Percentiles rank a stretch among this genome's conserved stretches.
phyloP scores from a whole-genome alignment of 768 basidiomycete species.

The Naganishia randhawae region DNA sequence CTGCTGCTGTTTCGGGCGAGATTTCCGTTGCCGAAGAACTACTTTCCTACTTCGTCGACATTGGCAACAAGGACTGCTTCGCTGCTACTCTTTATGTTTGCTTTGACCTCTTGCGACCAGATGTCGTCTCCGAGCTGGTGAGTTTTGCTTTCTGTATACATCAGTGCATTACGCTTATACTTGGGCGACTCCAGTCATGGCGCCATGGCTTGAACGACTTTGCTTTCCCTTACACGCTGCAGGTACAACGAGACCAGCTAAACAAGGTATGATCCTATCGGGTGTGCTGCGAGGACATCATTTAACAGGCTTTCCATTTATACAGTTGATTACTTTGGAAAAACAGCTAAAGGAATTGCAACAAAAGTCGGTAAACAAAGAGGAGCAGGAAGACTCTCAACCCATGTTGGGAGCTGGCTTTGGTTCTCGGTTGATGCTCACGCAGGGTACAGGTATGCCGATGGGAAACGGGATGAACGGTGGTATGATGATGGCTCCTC shows the following conservation, averaged over 20 bases:
- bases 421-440: constrained; percentile 46
- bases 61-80: constrained; percentile 98
- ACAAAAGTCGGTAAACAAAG: constrained; percentile 81
- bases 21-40: constrained; percentile 91
- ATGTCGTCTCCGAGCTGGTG: constrained; percentile 80
- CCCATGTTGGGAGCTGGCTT: constrained; percentile 81
- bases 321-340: constrained; percentile 76
- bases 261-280: constrained; percentile 35
- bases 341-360: constrained; percentile 83
- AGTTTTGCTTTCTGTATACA: constrained; percentile 18
- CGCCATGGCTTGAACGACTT: constrained; percentile 93
- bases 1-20: constrained; percentile 76
- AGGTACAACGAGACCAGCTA: constrained; percentile 63
- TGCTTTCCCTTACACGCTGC: constrained; percentile 93
- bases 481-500: constrained; percentile 28
- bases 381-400: constrained; percentile 77
- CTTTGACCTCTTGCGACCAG: constrained; percentile 90
- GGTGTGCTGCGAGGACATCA: too few species aligned
- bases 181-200: constrained; percentile 63
- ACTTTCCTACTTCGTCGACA: constrained; percentile 92
- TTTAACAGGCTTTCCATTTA: too few species aligned
- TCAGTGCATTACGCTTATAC: background rate
- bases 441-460: constrained; percentile 36
- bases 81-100: constrained; percentile 82
- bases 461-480: constrained; percentile 26